A percentile compares a stretch with the other conserved stretches of the same genome.
These are phyloP conservation scores for Leishmania tropica DNA, from an alignment of 208 protist species.

Conservation along the genomic window DNA sequence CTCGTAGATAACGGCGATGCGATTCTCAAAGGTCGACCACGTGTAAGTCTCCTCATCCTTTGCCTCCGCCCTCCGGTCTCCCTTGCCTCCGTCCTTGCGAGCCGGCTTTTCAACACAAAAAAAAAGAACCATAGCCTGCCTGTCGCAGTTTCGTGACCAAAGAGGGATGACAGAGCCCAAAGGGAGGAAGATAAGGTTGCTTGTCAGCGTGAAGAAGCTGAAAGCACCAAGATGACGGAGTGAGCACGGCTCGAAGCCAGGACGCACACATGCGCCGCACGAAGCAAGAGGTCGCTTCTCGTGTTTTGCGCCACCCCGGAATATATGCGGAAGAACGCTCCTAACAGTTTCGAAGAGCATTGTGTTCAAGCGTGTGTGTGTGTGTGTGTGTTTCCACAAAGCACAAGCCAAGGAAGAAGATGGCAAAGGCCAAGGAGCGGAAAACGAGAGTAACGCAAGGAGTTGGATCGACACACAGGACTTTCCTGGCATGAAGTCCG, in stretches of 20 bases:
- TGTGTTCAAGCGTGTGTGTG: not conserved
- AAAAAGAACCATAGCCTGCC: slow-evolving; percentile 12
- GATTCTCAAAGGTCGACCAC: slow-evolving; percentile 36
- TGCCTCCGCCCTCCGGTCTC: not conserved
- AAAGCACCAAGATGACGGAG: not conserved
- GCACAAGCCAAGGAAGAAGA: not conserved
- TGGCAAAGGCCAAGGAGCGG: not conserved
- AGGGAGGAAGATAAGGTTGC: not conserved
- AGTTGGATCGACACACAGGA: not conserved
- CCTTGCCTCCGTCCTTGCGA: not conserved
- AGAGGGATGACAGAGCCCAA: not conserved
- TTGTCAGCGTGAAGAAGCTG: not conserved
- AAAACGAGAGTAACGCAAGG: not conserved
- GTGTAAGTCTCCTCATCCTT: slow-evolving; percentile 21
- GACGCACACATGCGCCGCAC: not conserved
- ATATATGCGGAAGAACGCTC: not conserved
- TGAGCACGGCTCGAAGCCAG: not conserved
- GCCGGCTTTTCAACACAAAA: slow-evolving; percentile 10
- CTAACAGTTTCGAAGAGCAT: not conserved
- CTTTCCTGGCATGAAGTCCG: not conserved
- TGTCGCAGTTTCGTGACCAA: not conserved
- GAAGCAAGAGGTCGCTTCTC: not conserved
- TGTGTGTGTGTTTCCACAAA: not conserved
- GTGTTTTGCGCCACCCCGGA: too few species aligned
- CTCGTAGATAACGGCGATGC: slow-evolving; percentile 31